Evolutionary conservation across 495 filamentous ascomycete genomes (phyloP).

Genomic region (Halenospora varia): DNA sequence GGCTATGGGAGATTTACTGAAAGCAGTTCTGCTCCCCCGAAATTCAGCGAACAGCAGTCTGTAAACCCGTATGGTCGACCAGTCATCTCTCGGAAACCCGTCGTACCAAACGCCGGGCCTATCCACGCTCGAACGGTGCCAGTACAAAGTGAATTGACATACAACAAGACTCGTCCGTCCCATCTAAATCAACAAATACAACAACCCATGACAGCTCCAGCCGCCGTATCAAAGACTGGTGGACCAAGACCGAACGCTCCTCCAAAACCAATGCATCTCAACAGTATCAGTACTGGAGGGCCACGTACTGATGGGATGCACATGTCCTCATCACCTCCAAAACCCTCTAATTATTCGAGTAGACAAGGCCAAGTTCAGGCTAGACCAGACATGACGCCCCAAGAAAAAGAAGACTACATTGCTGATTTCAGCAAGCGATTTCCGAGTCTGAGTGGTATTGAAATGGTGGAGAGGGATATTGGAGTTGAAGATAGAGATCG

Average conservation of each 20-base stretch:
- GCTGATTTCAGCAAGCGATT: constrained; percentile 74
- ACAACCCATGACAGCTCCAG: constrained; percentile 3
- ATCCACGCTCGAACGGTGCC: constrained; percentile 12
- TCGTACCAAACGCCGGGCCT: constrained; percentile 19
- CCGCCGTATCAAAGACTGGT: constrained; percentile 18
- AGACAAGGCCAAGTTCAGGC: background rate
- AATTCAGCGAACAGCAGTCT: constrained; percentile 7
- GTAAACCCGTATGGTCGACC: constrained; percentile 19
- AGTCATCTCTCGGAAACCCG: constrained; percentile 31
- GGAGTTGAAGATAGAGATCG: constrained; percentile 1
- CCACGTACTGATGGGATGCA: constrained; percentile 8
- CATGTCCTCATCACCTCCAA: background rate
- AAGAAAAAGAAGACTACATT: constrained; percentile 48
- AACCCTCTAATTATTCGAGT: no score
- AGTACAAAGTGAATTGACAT: constrained; percentile 13
- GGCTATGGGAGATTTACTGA: constrained; percentile 88
- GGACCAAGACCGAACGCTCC: constrained; percentile 34
- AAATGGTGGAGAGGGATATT: constrained; percentile 67
- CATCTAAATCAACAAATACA: no score
- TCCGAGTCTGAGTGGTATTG: constrained; percentile 72
- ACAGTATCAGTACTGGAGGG: constrained; percentile 40
- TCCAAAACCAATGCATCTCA: constrained; percentile 50
- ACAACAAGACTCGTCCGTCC: constrained; percentile 14
- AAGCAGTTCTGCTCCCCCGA: constrained; percentile 19
- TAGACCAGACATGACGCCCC: constrained; percentile 15